Percentiles rank a stretch among this genome's conserved stretches.
These are phyloP conservation scores for Colletotrichum horii DNA, from an alignment of 2,329 filamentous ascomycete genomes.

Conservation along the genomic window DNA sequence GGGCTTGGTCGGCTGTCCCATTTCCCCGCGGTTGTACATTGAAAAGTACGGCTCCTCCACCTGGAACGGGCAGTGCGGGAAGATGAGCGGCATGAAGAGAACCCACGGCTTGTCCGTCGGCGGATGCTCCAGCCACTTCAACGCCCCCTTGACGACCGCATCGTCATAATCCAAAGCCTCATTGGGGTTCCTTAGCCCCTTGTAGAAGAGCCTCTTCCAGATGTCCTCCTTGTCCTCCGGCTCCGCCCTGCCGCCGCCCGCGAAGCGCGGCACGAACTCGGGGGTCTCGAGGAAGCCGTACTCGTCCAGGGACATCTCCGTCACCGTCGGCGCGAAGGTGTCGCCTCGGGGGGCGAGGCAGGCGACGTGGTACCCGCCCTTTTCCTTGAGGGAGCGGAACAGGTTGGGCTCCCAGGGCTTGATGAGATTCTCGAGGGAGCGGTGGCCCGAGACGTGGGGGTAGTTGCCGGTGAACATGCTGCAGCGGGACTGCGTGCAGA, in stretches of 20 bases:
- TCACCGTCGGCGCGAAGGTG: slow-evolving; percentile 46
- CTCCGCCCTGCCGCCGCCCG: background rate
- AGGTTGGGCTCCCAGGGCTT: slow-evolving; percentile 55
- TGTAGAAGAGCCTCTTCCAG: slow-evolving; percentile 46
- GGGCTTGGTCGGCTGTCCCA: slow-evolving; percentile 19
- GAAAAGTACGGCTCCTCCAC: slow-evolving; percentile 54
- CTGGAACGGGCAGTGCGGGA: slow-evolving; percentile 51
- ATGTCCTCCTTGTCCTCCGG: slow-evolving; percentile 32
- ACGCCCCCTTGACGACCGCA: slow-evolving; percentile 41
- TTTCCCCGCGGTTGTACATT: slow-evolving; percentile 44
- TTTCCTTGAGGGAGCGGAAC: slow-evolving; percentile 46
- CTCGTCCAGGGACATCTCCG: slow-evolving; percentile 48
- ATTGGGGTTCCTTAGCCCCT: slow-evolving; percentile 39
- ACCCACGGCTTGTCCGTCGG: slow-evolving; percentile 46
- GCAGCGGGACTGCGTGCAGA: slow-evolving; percentile 51
- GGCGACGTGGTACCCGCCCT: slow-evolving; percentile 49
- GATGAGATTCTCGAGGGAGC: slow-evolving; percentile 50
- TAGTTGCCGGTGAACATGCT: slow-evolving; percentile 53
- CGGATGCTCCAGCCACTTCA: slow-evolving; percentile 48
- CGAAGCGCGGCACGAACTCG: slow-evolving; percentile 37
- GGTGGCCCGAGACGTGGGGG: slow-evolving; percentile 50
- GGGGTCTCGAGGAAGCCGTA: slow-evolving; percentile 48
- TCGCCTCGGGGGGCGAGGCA: slow-evolving; percentile 47
- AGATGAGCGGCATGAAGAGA: slow-evolving; percentile 46
- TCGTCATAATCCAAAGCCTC: slow-evolving; percentile 50